phyloP scores from a whole-genome alignment of 2,329 filamentous ascomycete species.

The Botrytis medusae region DNA sequence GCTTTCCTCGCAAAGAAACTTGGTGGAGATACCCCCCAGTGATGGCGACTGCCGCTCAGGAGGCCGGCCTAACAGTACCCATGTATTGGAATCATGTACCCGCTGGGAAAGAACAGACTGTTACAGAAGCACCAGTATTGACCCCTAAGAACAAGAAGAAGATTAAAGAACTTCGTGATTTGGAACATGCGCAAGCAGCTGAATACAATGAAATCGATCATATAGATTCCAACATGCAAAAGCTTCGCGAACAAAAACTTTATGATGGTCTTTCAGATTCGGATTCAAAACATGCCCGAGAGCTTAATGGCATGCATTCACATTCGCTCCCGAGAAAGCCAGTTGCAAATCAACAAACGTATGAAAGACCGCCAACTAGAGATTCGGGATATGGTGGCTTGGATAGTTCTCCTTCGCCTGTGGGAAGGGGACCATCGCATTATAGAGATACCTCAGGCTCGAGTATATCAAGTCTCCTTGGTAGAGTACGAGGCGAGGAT shows the following conservation, averaged over 20 bases:
- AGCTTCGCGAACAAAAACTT: slow-evolving; percentile 1
- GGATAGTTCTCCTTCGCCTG: background rate
- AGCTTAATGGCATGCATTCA: background rate
- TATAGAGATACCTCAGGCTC: slow-evolving; percentile 2
- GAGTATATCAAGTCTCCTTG: slow-evolving; percentile 12
- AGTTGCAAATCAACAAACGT: background rate
- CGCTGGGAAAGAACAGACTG: background rate
- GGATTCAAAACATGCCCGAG: slow-evolving; percentile 1
- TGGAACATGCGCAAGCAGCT: slow-evolving; percentile 5
- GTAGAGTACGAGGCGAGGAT: slow-evolving; percentile 9
- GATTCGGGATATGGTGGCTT: background rate
- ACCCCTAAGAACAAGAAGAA: background rate
- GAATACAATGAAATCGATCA: slow-evolving; percentile 6
- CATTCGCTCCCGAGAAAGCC: background rate
- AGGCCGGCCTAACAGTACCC: slow-evolving; percentile 26
- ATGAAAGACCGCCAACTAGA: slow-evolving; percentile 8
- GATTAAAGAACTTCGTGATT: slow-evolving; percentile 14
- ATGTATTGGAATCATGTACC: slow-evolving; percentile 22
- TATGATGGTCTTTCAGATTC: background rate
- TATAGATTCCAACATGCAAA: background rate
- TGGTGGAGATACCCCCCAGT: slow-evolving; percentile 37
- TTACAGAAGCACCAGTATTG: background rate
- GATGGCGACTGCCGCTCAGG: slow-evolving; percentile 26
- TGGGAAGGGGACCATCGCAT: background rate
- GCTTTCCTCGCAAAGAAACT: slow-evolving; percentile 33